Conservation (phyloP, 106 monocot genomes). For the Platanthera zijinensis region DNA sequence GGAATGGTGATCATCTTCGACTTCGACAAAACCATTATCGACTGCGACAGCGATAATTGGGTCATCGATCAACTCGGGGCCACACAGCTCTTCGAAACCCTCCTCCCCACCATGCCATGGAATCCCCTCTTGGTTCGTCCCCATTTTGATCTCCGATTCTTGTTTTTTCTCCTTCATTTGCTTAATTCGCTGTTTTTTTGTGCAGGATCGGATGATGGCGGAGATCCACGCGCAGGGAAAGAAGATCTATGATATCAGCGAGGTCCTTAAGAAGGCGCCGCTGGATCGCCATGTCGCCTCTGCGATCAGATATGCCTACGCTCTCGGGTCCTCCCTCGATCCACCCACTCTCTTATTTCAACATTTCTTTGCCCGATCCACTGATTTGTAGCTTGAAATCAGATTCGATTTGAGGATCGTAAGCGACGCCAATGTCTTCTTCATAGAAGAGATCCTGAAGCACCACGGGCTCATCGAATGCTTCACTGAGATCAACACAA, state of each 20-base stretch:
- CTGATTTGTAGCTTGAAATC: not conserved
- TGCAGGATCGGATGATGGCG: slow-evolving; percentile 48
- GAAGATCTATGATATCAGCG: slow-evolving; percentile 31
- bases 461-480: slow-evolving; percentile 65
- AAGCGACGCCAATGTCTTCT: slow-evolving; percentile 87
- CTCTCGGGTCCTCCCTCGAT: slow-evolving; percentile 26
- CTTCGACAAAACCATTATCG: slow-evolving; percentile 91
- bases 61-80: slow-evolving; percentile 56
- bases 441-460: slow-evolving; percentile 71
- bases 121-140: slow-evolving; percentile 45
- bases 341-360: not conserved
- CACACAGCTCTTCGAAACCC: slow-evolving; percentile 39
- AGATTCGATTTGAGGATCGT: slow-evolving; percentile 86
- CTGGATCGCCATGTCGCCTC: slow-evolving; percentile 29
- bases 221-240: slow-evolving; percentile 41
- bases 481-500: slow-evolving; percentile 92
- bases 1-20: slow-evolving; percentile 64
- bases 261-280: slow-evolving; percentile 31
- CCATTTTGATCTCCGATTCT: not conserved
- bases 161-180: not conserved
- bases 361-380: not conserved
- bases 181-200: not conserved
- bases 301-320: slow-evolving; percentile 40
- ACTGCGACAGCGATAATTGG: slow-evolving; percentile 92
- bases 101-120: slow-evolving; percentile 65